A percentile compares a stretch with the other conserved stretches of the same genome.
Evolutionary conservation across 2,329 filamentous ascomycete genomes (phyloP).

Genomic region (Elsinoe perseae): DNA sequence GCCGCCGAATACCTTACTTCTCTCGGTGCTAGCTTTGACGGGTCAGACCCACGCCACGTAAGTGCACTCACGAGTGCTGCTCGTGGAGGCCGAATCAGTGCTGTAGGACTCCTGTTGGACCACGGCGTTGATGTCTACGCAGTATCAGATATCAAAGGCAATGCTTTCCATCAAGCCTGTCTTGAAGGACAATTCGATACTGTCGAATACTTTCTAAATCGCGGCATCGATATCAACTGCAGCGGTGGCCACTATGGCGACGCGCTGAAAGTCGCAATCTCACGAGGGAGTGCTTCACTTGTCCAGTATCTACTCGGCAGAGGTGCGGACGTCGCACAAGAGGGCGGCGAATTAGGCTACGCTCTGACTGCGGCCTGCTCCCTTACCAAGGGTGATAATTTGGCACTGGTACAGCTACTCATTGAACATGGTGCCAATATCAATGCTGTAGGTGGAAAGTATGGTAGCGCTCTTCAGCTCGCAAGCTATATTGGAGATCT

Average conservation of each 20-base stretch:
- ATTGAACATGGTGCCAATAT: constrained; percentile 24
- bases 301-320: not conserved
- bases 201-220: constrained; percentile 17
- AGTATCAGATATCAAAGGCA: constrained; percentile 3
- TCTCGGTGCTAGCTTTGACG: not conserved
- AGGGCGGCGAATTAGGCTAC: not conserved
- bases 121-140: constrained; percentile 23
- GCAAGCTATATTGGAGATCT: constrained; percentile 19
- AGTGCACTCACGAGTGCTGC: not conserved
- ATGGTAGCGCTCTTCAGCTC: constrained; percentile 20
- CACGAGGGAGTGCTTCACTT: not conserved
- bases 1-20: not conserved
- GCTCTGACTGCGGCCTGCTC: not conserved
- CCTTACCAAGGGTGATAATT: not conserved
- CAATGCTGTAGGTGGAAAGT: constrained; percentile 20
- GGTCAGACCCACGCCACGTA: not conserved
- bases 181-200: not conserved
- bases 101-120: constrained; percentile 13
- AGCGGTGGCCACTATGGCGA: constrained; percentile 10
- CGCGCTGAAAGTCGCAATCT: constrained; percentile 16
- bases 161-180: constrained; percentile 15
- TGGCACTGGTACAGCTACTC: constrained; percentile 22
- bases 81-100: not conserved
- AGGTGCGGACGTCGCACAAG: not conserved
- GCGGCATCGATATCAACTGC: constrained; percentile 19